Percentiles rank a stretch among this genome's conserved stretches.
phyloP scores from a whole-genome alignment of 2,329 filamentous ascomycete genomes.

The Alternaria triticimaculans region DNA sequence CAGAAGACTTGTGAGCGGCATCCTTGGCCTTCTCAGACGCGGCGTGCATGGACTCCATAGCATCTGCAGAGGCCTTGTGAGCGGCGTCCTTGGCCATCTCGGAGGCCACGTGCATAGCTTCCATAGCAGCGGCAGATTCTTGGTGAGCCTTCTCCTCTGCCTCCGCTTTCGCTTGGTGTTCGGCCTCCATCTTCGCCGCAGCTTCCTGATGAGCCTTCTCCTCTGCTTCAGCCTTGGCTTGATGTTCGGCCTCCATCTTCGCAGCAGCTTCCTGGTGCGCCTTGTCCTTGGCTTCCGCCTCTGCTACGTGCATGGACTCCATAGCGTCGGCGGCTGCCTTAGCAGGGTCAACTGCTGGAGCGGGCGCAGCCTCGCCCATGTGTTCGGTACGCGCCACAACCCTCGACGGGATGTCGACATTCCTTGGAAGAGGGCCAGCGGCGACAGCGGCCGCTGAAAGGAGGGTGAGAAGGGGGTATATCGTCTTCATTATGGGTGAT shows the following conservation, averaged over 20 bases:
- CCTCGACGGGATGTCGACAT: conserved; percentile 11
- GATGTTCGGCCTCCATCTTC: conserved; percentile 21
- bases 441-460: conserved; percentile 26
- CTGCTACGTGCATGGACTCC: conserved; percentile 23
- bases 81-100: conserved; percentile 16
- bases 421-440: conserved; percentile 27
- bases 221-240: conserved; percentile 25
- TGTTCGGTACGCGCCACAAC: conserved; percentile 21
- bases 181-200: conserved; percentile 13
- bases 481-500: conserved; percentile 31
- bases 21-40: conserved; percentile 15
- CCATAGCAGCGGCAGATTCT: conserved; percentile 17
- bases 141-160: conserved; percentile 14
- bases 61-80: conserved; percentile 17
- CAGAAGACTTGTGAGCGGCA: conserved; percentile 12
- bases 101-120: conserved; percentile 16
- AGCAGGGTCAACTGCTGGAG: conserved; percentile 12
- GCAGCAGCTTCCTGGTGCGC: conserved; percentile 24
- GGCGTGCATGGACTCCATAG: conserved; percentile 21
- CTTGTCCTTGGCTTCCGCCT: conserved; percentile 26
- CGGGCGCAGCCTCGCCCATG: conserved; percentile 10
- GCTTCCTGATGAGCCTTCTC: conserved; percentile 23
- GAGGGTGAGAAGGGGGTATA: conserved; percentile 31
- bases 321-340: conserved; percentile 14
- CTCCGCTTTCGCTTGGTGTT: conserved; percentile 12